Evolutionary conservation across 164 flowering plant species (phyloP).

Genomic region (Magnolia kwangsiensis): DNA sequence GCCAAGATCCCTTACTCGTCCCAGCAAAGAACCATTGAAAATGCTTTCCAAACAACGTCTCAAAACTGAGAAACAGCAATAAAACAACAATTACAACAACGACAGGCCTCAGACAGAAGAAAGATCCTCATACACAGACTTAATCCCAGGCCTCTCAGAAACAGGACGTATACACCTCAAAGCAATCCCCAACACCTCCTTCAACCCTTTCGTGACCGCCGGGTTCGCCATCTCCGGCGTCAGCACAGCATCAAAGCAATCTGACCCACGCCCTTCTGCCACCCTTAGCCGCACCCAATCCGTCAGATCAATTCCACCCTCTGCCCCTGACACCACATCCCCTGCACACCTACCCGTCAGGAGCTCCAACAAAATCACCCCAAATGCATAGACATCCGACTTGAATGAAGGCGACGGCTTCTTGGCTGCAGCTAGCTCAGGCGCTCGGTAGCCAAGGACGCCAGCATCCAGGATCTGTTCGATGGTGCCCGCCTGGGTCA

Average conservation of each 20-base stretch:
- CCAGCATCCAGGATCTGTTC: constrained; percentile 96
- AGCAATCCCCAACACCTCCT: constrained; percentile 82
- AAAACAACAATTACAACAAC: not conserved
- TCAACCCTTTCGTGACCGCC: constrained; percentile 61
- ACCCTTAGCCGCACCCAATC: constrained; percentile 82
- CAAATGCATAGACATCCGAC: constrained; percentile 95
- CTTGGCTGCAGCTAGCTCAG: constrained; percentile 79
- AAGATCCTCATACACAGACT: constrained; percentile 91
- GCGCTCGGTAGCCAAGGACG: constrained; percentile 86
- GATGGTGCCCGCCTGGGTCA: constrained; percentile 90
- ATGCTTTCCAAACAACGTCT: not conserved
- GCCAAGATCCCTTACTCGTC: too few species aligned
- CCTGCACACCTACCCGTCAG: constrained; percentile 90
- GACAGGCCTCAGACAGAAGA: constrained; percentile 59
- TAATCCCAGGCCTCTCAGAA: constrained; percentile 92
- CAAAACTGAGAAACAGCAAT: not conserved
- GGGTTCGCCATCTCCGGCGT: constrained; percentile 45
- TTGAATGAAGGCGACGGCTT: constrained; percentile 92
- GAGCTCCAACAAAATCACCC: constrained; percentile 79
- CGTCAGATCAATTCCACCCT: constrained; percentile 72
- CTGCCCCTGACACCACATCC: constrained; percentile 78
- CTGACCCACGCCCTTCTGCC: constrained; percentile 70
- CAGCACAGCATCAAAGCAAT: constrained; percentile 64
- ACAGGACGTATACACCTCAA: constrained; percentile 72
- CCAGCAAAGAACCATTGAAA: not conserved